phyloP scores from a whole-genome alignment of 495 filamentous ascomycete genomes.

The Melanomma pulvis-pyrius region DNA sequence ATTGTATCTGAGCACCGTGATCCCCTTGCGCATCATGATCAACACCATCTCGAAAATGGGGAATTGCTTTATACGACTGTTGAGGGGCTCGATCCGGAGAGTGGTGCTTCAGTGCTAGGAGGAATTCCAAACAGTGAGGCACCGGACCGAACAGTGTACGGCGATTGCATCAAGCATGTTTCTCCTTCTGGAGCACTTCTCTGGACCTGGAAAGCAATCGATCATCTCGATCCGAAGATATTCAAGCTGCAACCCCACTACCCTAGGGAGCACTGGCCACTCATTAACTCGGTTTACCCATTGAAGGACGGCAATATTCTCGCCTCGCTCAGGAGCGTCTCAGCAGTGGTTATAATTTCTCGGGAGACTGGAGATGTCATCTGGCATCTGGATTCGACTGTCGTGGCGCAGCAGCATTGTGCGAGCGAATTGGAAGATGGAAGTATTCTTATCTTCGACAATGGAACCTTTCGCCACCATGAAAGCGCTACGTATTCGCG shows the following conservation, averaged over 20 bases:
- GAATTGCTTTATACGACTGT: conserved; percentile 51
- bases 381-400: conserved; percentile 49
- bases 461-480: conserved; percentile 50
- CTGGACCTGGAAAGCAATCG: conserved; percentile 52
- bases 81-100: conserved; percentile 45
- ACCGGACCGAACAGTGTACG: conserved; percentile 47
- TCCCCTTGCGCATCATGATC: conserved; percentile 52
- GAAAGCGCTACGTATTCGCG: conserved; percentile 50
- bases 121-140: conserved; percentile 50
- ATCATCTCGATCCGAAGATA: conserved; percentile 44
- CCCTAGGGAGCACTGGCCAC: conserved; percentile 52
- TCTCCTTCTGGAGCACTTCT: conserved; percentile 42
- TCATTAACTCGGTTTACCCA: conserved; percentile 51
- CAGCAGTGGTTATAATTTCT: conserved; percentile 50
- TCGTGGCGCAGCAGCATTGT: conserved; percentile 52
- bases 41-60: conserved; percentile 52
- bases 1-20: conserved; percentile 49
- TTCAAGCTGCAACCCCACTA: conserved; percentile 50
- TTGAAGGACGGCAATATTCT: conserved; percentile 50
- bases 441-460: conserved; percentile 54
- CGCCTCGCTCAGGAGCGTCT: conserved; percentile 49
- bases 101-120: conserved; percentile 46
- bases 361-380: conserved; percentile 47
- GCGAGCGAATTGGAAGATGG: conserved; percentile 48
- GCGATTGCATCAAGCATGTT: conserved; percentile 53